Evolutionary conservation across 2,329 filamentous ascomycete species (phyloP).

Genomic region (Falciphora oryzae): DNA sequence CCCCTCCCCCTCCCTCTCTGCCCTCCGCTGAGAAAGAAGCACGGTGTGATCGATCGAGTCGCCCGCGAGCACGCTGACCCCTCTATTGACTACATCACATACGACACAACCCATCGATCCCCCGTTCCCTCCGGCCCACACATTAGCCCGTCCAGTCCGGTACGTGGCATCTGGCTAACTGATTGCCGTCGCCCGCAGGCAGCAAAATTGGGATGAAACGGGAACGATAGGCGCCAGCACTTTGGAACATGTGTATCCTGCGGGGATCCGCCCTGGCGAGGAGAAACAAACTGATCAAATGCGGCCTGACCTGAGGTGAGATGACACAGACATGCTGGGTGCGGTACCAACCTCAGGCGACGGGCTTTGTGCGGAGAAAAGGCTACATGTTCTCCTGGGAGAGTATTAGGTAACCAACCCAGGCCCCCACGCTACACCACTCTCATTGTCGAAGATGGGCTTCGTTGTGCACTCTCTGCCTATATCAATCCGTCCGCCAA

Average conservation of each 20-base stretch:
- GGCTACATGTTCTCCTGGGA: neutral
- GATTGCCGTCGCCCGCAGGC: neutral
- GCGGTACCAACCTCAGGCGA: neutral
- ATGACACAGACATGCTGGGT: conserved; percentile 7
- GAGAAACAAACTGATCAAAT: conserved; percentile 9
- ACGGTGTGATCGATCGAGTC: neutral
- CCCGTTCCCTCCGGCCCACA: neutral
- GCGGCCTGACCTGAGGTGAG: conserved; percentile 6
- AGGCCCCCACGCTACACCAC: neutral
- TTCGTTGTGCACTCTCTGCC: neutral
- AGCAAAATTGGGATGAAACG: conserved; percentile 15
- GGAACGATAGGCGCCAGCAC: conserved; percentile 6
- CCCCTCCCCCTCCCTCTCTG: neutral
- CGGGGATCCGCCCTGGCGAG: conserved; percentile 4
- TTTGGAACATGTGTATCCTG: conserved; percentile 5
- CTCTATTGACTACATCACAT: too few species aligned
- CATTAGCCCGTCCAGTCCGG: neutral
- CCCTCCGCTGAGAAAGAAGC: neutral
- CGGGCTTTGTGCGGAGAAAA: neutral
- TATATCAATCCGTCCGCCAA: too few species aligned
- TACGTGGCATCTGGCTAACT: neutral
- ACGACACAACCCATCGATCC: neutral
- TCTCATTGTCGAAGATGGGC: too few species aligned
- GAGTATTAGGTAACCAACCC: neutral
- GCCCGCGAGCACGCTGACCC: neutral